A percentile compares a stretch with the other conserved stretches of the same genome.
phyloP scores from a whole-genome alignment of 352 stramenopile species.

The Phytophthora pseudosyringae region DNA sequence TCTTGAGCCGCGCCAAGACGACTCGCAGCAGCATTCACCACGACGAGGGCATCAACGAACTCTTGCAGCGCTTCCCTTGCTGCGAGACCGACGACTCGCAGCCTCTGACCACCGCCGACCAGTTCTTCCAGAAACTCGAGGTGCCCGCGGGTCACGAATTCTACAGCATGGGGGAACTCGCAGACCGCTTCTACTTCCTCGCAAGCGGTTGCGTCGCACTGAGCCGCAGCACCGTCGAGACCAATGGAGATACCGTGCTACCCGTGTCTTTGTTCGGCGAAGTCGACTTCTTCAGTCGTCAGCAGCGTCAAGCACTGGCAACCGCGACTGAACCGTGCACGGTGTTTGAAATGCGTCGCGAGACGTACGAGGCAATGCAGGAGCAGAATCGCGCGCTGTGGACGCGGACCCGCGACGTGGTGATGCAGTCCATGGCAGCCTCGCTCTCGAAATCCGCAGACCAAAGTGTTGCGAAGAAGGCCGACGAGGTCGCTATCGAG shows the following conservation, averaged over 20 bases:
- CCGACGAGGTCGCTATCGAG: conserved; percentile 34
- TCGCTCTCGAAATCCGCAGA: conserved; percentile 29
- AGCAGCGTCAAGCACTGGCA: conserved; percentile 55
- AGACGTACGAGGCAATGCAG: conserved; percentile 63
- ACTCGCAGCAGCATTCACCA: conserved; percentile 24
- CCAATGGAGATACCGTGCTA: conserved; percentile 53
- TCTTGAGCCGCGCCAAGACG: conserved; percentile 30
- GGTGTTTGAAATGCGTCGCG: conserved; percentile 69
- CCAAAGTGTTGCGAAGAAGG: background rate
- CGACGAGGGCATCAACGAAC: conserved; percentile 44
- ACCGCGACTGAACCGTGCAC: conserved; percentile 44
- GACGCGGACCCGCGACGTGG: conserved; percentile 66
- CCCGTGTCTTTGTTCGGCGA: conserved; percentile 77
- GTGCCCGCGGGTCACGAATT: conserved; percentile 62
- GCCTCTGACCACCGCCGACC: conserved; percentile 21
- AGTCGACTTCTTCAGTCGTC: conserved; percentile 76
- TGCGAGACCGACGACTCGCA: conserved; percentile 53
- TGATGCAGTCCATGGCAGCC: conserved; percentile 78
- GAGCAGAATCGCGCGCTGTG: conserved; percentile 48
- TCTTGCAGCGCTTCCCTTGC: conserved; percentile 73
- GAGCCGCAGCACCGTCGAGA: conserved; percentile 38
- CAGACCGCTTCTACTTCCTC: conserved; percentile 72
- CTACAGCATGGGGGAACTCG: conserved; percentile 53
- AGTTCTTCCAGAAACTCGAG: conserved; percentile 54
- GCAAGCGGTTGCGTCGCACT: conserved; percentile 57